Conservation (phyloP, 371 early-diverging fungal species). For the Rhizopus sp. region DNA sequence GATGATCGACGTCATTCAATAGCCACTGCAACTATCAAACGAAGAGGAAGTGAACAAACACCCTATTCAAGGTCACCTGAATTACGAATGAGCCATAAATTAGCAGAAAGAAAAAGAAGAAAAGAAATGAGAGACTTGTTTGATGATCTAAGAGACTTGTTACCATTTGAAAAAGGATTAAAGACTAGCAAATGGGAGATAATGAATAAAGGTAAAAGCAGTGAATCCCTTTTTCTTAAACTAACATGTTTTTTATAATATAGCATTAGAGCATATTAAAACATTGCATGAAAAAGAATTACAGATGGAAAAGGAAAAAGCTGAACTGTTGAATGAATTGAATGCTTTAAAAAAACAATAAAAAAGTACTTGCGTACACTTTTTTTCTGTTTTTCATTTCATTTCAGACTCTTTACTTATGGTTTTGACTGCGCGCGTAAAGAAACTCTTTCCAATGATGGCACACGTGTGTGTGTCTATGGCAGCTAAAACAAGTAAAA, state of each 20-base stretch:
- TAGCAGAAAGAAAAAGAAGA: constrained; percentile 78
- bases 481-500: too few relatives aligned
- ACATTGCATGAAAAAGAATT: constrained; percentile 22
- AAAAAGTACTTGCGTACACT: neutral
- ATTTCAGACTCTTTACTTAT: too few relatives aligned
- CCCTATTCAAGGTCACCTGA: constrained; percentile 66
- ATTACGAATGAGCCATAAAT: constrained; percentile 67
- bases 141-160: constrained; percentile 66
- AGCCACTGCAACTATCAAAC: constrained; percentile 2
- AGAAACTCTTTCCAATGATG: too few relatives aligned
- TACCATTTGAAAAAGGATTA: constrained; percentile 67
- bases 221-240: neutral
- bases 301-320: constrained; percentile 22
- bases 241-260: neutral
- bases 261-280: constrained; percentile 27
- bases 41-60: constrained; percentile 25
- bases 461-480: too few relatives aligned
- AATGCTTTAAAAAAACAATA: constrained; percentile 14
- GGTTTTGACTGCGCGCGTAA: too few relatives aligned
- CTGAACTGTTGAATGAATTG: constrained; percentile 22
- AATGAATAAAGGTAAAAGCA: constrained; percentile 63
- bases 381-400: too few relatives aligned
- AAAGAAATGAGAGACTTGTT: constrained; percentile 83
- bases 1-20: constrained; percentile 22
- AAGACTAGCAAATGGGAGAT: constrained; percentile 84